Evolutionary conservation across 176 grass and related monocot genomes (phyloP), one percentile per base, ranked within the genome.

Genomic region (Triticum dicoccoides): DNA sequence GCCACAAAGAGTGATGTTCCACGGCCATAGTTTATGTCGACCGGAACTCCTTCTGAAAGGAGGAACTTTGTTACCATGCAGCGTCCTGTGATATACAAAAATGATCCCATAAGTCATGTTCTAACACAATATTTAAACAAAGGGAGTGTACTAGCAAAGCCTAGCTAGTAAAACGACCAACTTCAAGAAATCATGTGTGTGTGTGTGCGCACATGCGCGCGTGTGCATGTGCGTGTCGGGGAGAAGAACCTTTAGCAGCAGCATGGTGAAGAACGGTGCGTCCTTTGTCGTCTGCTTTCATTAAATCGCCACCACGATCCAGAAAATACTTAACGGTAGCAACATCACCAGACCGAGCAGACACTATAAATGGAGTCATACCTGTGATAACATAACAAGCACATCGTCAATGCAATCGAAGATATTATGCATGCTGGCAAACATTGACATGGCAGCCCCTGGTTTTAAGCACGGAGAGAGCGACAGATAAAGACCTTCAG

Each of bases 231-330:
- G 15, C 13, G 2, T 84, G 25, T 47, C 9, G 35, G 3, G 35
- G 6, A 4, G 59, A 14, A 54, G 44, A 15, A 82, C 86, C 86
- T 82, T 32, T 1, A 37, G 1, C 9, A 3, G 5, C 69, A 32
- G 79, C 79, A 68, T 76, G 79, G 45, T 87, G 86, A 24, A 87
- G 86, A 58, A 38, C 61, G 2, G 61, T 76, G n/a, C 42, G 3
- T 54, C 86, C 69, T 11, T 67, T 41, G 37, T 5, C 33, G 30
- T 87, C 79, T 87, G 10, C 0, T 87, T 87, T 66, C 79, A 56
- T 75, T 66, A 75, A 15, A 82, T 82, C 78, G n/a, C 20, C 69
- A 76, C 85, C 85, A 38, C 52, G 69, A 81, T 87, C 85, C 74
- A 87, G 41, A 37, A 87, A 73, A 51, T 87, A 87, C n/a, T 75